Evolutionary conservation across 2,329 filamentous ascomycete genomes (phyloP).

Genomic region (Diaporthe citri): DNA sequence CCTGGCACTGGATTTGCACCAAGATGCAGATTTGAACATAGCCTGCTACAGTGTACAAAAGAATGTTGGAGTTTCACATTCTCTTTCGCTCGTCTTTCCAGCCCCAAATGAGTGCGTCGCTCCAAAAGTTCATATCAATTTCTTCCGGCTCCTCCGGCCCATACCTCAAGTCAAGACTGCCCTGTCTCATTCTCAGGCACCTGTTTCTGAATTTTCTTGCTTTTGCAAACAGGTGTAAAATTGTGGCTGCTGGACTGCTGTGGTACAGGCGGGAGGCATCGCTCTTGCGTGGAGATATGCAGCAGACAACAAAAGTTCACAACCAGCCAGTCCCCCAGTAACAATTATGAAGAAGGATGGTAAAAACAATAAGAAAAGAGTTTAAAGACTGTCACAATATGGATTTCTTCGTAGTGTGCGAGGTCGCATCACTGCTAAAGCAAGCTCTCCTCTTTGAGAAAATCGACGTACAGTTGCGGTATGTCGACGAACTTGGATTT

Average conservation of each 20-base stretch:
- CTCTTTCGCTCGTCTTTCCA: not conserved
- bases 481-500: not conserved
- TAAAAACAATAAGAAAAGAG: not conserved
- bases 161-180: too few species aligned
- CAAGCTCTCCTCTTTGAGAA: not conserved
- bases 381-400: too few species aligned
- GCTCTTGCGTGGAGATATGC: not conserved
- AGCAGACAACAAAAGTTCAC: not conserved
- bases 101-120: not conserved
- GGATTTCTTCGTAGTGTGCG: too few species aligned
- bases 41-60: not conserved
- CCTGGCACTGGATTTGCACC: not conserved
- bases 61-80: too few species aligned
- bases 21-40: not conserved
- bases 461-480: not conserved
- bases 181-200: slow-evolving; percentile 1
- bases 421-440: not conserved
- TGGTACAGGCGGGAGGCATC: too few species aligned
- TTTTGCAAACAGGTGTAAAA: not conserved
- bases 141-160: too few species aligned
- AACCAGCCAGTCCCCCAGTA: not conserved
- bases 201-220: not conserved
- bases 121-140: not conserved
- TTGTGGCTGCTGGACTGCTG: not conserved
- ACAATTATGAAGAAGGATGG: too few species aligned